Conservation (phyloP, 306 rosid species). For the Vigna hirtella region DNA sequence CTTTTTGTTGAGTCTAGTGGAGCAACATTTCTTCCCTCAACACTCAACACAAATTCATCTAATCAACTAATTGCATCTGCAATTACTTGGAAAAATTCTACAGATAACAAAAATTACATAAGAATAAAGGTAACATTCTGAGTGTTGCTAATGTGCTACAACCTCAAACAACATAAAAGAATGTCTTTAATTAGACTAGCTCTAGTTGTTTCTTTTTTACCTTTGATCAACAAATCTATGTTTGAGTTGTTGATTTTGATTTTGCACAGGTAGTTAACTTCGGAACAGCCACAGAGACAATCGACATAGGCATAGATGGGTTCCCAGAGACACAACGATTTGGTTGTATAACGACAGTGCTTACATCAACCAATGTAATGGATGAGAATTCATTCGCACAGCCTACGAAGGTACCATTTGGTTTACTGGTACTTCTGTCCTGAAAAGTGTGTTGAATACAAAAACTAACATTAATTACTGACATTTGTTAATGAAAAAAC, state of each 20-base stretch:
- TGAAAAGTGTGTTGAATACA: too few species aligned
- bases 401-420: slow-evolving; percentile 62
- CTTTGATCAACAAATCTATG: not conserved
- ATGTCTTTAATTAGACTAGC: not conserved
- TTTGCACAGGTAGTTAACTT: slow-evolving; percentile 70
- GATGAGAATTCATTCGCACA: slow-evolving; percentile 72
- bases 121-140: slow-evolving; percentile 21
- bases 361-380: slow-evolving; percentile 58
- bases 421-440: not conserved
- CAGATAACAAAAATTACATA: not conserved
- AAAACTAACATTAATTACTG: too few species aligned
- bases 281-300: slow-evolving; percentile 50
- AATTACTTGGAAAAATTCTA: not conserved
- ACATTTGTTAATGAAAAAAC: too few species aligned
- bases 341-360: slow-evolving; percentile 51
- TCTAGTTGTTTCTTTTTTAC: not conserved
- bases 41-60: not conserved
- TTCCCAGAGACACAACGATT: slow-evolving; percentile 39
- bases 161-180: not conserved
- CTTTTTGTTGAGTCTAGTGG: slow-evolving; percentile 11
- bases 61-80: not conserved
- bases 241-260: not conserved
- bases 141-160: too few species aligned
- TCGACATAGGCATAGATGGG: slow-evolving; percentile 52
- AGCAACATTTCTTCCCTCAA: not conserved